Percentiles rank a stretch among this genome's conserved stretches.
Conservation (phyloP, 768 basidiomycete genomes). For the Lactarius vividus region DNA sequence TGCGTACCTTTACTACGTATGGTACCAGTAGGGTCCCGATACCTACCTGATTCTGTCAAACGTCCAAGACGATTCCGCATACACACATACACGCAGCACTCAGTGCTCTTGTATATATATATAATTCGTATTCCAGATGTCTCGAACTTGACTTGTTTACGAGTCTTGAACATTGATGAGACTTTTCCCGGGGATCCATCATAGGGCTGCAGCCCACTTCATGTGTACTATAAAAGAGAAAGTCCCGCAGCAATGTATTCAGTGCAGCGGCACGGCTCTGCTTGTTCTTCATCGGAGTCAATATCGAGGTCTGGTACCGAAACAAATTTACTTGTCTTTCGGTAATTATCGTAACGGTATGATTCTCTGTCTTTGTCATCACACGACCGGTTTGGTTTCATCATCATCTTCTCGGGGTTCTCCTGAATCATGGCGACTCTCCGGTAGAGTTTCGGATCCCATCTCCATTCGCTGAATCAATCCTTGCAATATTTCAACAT, state of each 20-base stretch:
- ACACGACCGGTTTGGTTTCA: background rate
- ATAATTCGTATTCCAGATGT: background rate
- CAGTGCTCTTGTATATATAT: background rate
- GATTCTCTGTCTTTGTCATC: background rate
- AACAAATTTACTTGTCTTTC: background rate
- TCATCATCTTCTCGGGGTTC: background rate
- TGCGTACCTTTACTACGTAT: background rate
- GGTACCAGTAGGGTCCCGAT: background rate
- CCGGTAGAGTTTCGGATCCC: slow-evolving; percentile 16
- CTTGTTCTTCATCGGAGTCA: background rate
- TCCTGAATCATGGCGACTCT: background rate
- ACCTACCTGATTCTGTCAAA: slow-evolving; percentile 3
- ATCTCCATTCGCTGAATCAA: slow-evolving; percentile 17
- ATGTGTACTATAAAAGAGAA: background rate
- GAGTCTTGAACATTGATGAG: background rate
- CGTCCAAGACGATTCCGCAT: background rate
- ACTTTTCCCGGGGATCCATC: background rate
- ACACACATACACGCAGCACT: background rate
- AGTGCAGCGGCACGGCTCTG: background rate
- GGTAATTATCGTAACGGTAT: background rate
- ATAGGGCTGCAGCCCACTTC: background rate
- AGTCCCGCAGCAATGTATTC: background rate
- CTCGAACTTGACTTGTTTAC: background rate
- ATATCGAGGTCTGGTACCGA: background rate
- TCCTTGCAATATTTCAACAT: slow-evolving; percentile 16